Base-by-base conservation (phyloP, 306 rosid genomes). In the Glycine latifolia region DNA sequence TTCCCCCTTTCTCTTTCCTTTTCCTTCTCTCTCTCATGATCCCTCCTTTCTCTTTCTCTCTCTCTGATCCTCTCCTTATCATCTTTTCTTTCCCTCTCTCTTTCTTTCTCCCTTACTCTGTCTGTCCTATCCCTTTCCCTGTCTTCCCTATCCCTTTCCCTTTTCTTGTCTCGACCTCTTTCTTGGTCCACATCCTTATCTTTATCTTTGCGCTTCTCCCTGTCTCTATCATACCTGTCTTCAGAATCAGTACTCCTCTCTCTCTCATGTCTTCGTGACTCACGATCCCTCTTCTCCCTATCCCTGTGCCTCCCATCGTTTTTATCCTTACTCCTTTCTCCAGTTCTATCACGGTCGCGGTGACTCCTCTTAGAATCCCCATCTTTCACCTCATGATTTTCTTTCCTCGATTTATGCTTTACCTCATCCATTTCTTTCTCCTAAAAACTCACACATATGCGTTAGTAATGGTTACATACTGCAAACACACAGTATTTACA, bases 321-420 rank as follows among this genome's bases (percentile, higher is more conserved):
- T 85, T 80, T 86, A 73, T 85, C 90, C 88, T 83, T 88, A 48
- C 65, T 79, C 66, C 85, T 84, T 78, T 89, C 94, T 63, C 87
- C 84, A 5, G 75, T 86, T 44, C 81, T 87, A 15, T 86, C 90
- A 37, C 85, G 87, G 31, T 26, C 31, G 31, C 31, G 31, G 75
- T 87, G 90, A 85, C 89, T 87, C 89, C 89, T 90, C 91, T 90
- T 92, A 33, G 88, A 79, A 76, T 89, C 94, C 61, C 80, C 92
- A 49, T 86, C 91, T 56, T 85, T 88, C 77, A 77, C 82, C 46
- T 81, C 91, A 79, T 76, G 71, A 47, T 71, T 86, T 60, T 91
- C 94, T 70, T 85, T 87, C 88, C 91, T 82, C 6, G 93, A 85
- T 84, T 84, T 91, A 81, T 82, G 89, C 43, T 88, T 93, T 16